Conservation (phyloP, 2,329 filamentous ascomycete genomes). For the Calonectria montana region DNA sequence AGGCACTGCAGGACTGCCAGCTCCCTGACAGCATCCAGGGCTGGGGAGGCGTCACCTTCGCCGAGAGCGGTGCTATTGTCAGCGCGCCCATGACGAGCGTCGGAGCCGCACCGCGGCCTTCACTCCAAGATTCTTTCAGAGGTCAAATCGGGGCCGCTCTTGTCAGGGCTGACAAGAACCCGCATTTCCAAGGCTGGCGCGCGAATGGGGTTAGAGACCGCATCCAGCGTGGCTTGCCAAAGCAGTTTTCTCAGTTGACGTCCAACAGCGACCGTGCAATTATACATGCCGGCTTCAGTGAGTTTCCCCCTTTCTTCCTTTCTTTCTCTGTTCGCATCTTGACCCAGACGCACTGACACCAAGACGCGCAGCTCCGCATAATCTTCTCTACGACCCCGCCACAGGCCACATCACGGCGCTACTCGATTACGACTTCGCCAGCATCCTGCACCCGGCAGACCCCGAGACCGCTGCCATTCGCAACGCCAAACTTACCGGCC, state of each 20-base stretch:
- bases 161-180: background rate
- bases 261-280: background rate
- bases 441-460: background rate
- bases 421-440: background rate
- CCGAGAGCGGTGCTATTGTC: background rate
- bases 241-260: background rate
- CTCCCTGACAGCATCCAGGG: background rate
- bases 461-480: background rate
- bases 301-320: background rate
- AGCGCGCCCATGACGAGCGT: background rate
- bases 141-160: background rate
- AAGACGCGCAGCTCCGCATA: background rate
- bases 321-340: background rate
- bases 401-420: background rate
- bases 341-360: background rate
- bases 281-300: background rate
- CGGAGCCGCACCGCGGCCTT: background rate
- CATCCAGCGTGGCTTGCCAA: background rate
- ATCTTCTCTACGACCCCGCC: background rate
- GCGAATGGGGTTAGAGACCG: background rate
- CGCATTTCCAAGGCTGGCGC: background rate
- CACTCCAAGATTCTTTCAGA: background rate
- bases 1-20: background rate
- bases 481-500: background rate
- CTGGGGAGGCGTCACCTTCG: background rate